Percentiles rank a stretch among this genome's conserved stretches.
Evolutionary conservation across 2,329 filamentous ascomycete genomes (phyloP).

Genomic region (Fusarium neocosmosporiellum): DNA sequence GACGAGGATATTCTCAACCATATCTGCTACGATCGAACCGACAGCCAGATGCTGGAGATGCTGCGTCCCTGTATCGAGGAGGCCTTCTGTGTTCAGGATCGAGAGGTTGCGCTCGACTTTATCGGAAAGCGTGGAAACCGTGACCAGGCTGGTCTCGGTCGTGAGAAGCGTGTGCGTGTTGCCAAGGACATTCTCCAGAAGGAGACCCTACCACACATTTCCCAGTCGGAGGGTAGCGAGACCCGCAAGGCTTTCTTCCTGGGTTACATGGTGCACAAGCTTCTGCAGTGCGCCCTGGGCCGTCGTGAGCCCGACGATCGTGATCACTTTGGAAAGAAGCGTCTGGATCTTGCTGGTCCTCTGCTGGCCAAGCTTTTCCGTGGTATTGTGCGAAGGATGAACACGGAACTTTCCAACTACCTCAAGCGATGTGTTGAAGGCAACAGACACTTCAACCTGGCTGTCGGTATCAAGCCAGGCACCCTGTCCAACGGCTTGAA

Average conservation of each 20-base stretch:
- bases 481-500: constrained; percentile 95
- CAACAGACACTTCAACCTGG: constrained; percentile 88
- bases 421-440: constrained; percentile 92
- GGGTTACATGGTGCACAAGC: constrained; percentile 97
- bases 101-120: constrained; percentile 92
- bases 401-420: constrained; percentile 89
- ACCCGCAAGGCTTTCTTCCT: constrained; percentile 98
- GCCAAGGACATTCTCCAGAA: constrained; percentile 96
- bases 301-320: constrained; percentile 95
- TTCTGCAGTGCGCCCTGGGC: constrained; percentile 92
- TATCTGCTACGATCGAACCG: constrained; percentile 94
- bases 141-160: constrained; percentile 70
- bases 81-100: constrained; percentile 94
- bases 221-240: constrained; percentile 92
- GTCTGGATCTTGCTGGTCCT: constrained; percentile 92
- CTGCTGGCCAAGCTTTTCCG: constrained; percentile 97
- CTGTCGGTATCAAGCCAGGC: constrained; percentile 88
- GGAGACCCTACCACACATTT: constrained; percentile 96
- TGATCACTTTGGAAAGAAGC: constrained; percentile 99
- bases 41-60: constrained; percentile 98
- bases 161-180: constrained; percentile 90
- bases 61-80: constrained; percentile 97
- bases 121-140: constrained; percentile 90
- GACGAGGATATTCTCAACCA: constrained; percentile 98
- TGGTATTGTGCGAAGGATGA: constrained; percentile 89